Base-by-base conservation (phyloP, 441 rosid genomes). In the Lepidium campestre region DNA sequence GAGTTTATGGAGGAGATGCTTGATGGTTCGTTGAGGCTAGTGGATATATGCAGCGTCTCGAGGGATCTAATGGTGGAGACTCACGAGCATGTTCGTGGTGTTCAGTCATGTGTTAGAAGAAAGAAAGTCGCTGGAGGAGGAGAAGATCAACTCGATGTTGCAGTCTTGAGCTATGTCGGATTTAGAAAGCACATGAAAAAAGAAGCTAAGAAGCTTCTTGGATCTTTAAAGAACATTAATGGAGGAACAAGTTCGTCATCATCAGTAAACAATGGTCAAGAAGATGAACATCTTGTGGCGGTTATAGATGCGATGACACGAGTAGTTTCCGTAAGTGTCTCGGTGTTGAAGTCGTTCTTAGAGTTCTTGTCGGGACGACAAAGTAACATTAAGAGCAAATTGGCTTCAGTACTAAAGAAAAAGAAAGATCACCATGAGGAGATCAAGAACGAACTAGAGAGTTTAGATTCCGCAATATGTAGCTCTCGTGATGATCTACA, bases 111-210 rank as follows among this genome's bases (percentile, higher is more conserved):
- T 8, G 50, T 83, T 19, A 72, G 92, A 14, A 75, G 90, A 67
- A 78, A 83, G 68, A 83, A 81, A 56, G 19, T 54, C 55, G 41
- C 37, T 19, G 59, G 58, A 71, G 67, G 57, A 41, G 77, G 78
- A 11, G 73, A 58, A 42, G 55, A 60, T 2, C 80, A 76, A 59
- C 55, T 79, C 1, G 76, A 76, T 71, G 49, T 42, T 5, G 37
- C 49, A 14, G 57, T 76, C 19, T 48, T 64, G 0, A 31, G 59
- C 10, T 85, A 79, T 73, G 57, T 11, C 47, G 59, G 52, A 57
- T 79, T 78, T 52, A 74, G 83, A 36, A 85, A 84, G 74, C 80
- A 76, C 65, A 75, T 72, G 85, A 84, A 74, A 65, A 87, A 82
- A 36, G 81, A 83, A 34, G 78, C 74, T 20, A 81, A 66, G 48